Conservation (phyloP, 306 rosid species). For the Amphicarpaea edgeworthii region DNA sequence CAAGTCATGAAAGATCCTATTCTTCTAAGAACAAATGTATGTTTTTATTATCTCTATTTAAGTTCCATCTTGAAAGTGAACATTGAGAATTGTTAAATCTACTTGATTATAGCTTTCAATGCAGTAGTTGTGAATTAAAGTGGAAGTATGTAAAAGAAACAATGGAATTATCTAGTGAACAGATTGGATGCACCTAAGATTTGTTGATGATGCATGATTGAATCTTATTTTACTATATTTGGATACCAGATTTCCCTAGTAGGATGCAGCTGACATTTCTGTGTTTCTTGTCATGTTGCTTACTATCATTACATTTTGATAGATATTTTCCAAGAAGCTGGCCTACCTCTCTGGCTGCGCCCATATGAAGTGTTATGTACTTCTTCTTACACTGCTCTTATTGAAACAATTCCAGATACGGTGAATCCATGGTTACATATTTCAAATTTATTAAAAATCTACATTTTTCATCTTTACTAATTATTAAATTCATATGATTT, state of each 20-base stretch:
- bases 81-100: conserved; percentile 24
- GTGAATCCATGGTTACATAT: conserved; percentile 52
- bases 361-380: conserved; percentile 94
- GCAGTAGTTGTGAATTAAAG: conserved; percentile 26
- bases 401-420: conserved; percentile 98
- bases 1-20: conserved; percentile 18
- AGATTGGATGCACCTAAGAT: conserved; percentile 30
- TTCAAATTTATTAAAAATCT: conserved; percentile 41
- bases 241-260: conserved; percentile 33
- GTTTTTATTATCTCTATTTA: conserved; percentile 21
- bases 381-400: conserved; percentile 94
- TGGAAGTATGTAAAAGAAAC: conserved; percentile 17
- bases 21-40: conserved; percentile 21
- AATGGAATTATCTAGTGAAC: conserved; percentile 22
- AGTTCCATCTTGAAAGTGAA: conserved; percentile 29
- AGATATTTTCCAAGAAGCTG: conserved; percentile 99
- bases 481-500: conserved; percentile 35
- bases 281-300: conserved; percentile 44
- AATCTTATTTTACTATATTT: conserved; percentile 40
- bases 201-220: conserved; percentile 39
- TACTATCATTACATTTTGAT: conserved; percentile 50
- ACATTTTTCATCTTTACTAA: conserved; percentile 11
- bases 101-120: conserved; percentile 29
- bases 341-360: conserved; percentile 95
- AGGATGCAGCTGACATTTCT: conserved; percentile 14